A percentile compares a stretch with the other conserved stretches of the same genome.
phyloP scores from a whole-genome alignment of 306 rosid species.

The Lagenaria siceraria region DNA sequence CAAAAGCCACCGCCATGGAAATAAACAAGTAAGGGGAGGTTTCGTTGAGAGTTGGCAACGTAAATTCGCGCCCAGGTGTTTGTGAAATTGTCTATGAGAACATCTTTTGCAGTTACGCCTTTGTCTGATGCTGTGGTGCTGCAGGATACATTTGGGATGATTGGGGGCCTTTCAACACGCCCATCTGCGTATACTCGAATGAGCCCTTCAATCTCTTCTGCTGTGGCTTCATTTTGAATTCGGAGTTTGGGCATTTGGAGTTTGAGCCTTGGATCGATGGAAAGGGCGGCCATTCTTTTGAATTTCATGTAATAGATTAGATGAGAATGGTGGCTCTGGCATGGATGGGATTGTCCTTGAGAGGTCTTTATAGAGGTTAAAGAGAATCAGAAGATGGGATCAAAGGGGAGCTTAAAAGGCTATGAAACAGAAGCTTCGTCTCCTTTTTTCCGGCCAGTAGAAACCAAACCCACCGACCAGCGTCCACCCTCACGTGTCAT shows the following conservation, averaged over 20 bases:
- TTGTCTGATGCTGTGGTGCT: conserved; percentile 18
- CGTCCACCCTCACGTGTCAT: background rate
- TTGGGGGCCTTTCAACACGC: conserved; percentile 42
- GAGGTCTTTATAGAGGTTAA: conserved; percentile 28
- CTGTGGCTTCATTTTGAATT: conserved; percentile 23
- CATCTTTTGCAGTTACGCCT: conserved; percentile 41
- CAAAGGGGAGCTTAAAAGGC: background rate
- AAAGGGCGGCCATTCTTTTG: conserved; percentile 43
- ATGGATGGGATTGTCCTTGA: conserved; percentile 11
- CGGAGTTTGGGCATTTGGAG: conserved; percentile 17
- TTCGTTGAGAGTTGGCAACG: conserved; percentile 20
- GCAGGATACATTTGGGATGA: conserved; percentile 48
- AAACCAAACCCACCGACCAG: conserved; percentile 1
- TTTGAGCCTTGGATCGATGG: conserved; percentile 30
- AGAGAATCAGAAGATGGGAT: conserved; percentile 16
- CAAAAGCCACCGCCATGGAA: conserved; percentile 98
- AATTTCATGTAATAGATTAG: conserved; percentile 8
- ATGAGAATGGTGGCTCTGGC: conserved; percentile 16
- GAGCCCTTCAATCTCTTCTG: conserved; percentile 69
- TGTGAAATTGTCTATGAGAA: conserved; percentile 37
- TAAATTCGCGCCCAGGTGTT: conserved; percentile 62
- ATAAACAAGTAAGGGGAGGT: conserved; percentile 50
- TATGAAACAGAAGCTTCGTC: background rate
- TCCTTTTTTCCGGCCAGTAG: background rate
- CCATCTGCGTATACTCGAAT: conserved; percentile 57